Base-by-base conservation (phyloP, 257 asterid species). In the Scutellaria barbata region DNA sequence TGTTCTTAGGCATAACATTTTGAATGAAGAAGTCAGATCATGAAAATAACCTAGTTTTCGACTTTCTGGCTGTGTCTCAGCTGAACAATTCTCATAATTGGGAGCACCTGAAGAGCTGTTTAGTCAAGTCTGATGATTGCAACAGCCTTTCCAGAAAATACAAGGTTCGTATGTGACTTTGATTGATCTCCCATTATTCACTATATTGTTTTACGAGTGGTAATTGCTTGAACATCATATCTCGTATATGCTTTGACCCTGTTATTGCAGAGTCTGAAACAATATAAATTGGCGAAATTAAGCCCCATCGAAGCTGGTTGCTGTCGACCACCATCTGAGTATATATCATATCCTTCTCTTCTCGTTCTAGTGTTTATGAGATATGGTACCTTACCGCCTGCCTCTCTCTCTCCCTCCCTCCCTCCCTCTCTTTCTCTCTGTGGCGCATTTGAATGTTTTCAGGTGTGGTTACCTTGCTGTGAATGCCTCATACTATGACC, bases 321-420 rank as follows among this genome's bases (percentile, higher is more conserved):
- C 79, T 93, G 98, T 64, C 85, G 95, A 55, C 98, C 98, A 18
- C 98, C 97, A 10, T 90, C 89, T 4, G 96, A 90, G 98, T 93
- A 80, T 6, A 85, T 80, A 45, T 70, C 71, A 42, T 69, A 1
- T 52, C n/a, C 17, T 72, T 67, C 59, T 54, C 54, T 63, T 52
- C 50, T 57, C 0, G 17, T 48, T 3, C 48, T 17, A 33, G 16
- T 3, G 30, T 62, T 42, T 39, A 16, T 6, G 25, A 20, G 17
- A 30, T 13, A 60, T 30, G 35, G 35, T 30, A 30, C 35, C 35
- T 30, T 30, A 30, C 30, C 30, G 3, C 30, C 30, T 25, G 30
- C 45, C 54, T 7, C 16, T 39, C 39, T 42, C 14, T 8, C 30
- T 2, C 10, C 4, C 18, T 18, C 35, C 3, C 35, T 30, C 45